Evolutionary conservation across 164 flowering plant species (phyloP).

Genomic region (Kalanchoe fedtschenkoi): DNA sequence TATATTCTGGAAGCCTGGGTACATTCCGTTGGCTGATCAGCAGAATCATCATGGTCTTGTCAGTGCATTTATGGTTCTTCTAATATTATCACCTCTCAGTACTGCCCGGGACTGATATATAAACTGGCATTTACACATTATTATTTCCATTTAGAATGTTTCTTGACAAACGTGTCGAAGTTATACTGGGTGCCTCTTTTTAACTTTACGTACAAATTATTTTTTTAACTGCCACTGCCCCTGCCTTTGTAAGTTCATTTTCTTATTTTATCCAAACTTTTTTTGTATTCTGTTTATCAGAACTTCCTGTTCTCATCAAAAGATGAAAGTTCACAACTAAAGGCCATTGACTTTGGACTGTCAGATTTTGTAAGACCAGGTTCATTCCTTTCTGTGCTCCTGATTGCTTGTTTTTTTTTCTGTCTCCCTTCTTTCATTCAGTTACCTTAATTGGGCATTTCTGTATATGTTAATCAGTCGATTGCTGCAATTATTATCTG

Average conservation of each 20-base stretch:
- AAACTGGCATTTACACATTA: neutral
- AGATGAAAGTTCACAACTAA: conserved; percentile 48
- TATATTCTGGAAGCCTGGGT: neutral
- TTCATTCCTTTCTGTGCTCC: conserved; percentile 6
- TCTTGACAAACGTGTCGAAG: neutral
- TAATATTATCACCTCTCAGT: neutral
- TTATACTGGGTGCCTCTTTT: neutral
- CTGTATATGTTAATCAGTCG: neutral
- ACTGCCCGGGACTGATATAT: neutral
- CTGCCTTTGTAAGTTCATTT: neutral
- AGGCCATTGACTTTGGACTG: conserved; percentile 72
- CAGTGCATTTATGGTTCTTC: neutral
- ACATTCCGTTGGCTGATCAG: neutral
- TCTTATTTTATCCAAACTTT: conserved; percentile 17
- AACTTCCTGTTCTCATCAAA: conserved; percentile 51
- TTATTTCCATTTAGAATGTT: no score
- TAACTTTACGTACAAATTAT: no score
- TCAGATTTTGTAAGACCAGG: conserved; percentile 77
- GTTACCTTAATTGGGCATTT: neutral
- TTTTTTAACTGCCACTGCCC: neutral
- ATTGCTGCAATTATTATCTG: conserved; percentile 9
- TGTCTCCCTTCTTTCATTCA: neutral
- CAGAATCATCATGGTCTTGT: neutral
- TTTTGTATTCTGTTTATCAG: conserved; percentile 29
- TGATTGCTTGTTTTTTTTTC: neutral